Base-by-base conservation (phyloP, 306 rosid genomes). In the Dryas drummondii region DNA sequence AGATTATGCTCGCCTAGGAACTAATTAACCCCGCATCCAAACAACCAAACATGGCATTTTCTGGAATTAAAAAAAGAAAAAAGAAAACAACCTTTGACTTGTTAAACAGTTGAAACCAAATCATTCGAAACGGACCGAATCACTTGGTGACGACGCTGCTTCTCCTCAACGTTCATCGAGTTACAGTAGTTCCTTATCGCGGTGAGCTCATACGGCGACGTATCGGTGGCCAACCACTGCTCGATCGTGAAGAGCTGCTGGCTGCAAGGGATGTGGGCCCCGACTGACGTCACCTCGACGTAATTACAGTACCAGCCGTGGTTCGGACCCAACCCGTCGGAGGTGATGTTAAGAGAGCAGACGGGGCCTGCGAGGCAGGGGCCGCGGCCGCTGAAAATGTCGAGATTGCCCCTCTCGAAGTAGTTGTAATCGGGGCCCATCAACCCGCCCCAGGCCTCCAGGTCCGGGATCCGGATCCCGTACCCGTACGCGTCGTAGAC, bases 221-320 rank as follows among this genome's bases (percentile, higher is more conserved):
- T 58, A 26, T 94, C 98, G 2, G 22, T 68, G 6, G 97, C 93
- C 4, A 94, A 87, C 98, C 98, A 94, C 82, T 94, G 96, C 73
- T 94, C 98, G 12, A 94, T 71, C 12, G 76, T 67, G 75, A 87
- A 91, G 67, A 19, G 72, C 52, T 74, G 50, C 79, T 94, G 91
- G 0, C 56, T 4, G 78, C 98, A 94, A 0, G 73, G 0, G 0
- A 1, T 3, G 84, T 91, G 97, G 71, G 84, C 81, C 44, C 94
- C 96, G 0, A 96, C 90, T 27, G 84, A 40, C 7, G 91, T 84
- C 4, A 94, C 88, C 87, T 94, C 93, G 2, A 90, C 85, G 83
- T 94, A 91, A 82, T 91, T 94, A 54, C 82, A 78, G 85, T 94
- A 94, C 98, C 98, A 94, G 0, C 98, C 98, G 69, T 94, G 98